Base-by-base conservation (phyloP, 2,329 filamentous ascomycete genomes). In the Lachnellula willkommii region DNA sequence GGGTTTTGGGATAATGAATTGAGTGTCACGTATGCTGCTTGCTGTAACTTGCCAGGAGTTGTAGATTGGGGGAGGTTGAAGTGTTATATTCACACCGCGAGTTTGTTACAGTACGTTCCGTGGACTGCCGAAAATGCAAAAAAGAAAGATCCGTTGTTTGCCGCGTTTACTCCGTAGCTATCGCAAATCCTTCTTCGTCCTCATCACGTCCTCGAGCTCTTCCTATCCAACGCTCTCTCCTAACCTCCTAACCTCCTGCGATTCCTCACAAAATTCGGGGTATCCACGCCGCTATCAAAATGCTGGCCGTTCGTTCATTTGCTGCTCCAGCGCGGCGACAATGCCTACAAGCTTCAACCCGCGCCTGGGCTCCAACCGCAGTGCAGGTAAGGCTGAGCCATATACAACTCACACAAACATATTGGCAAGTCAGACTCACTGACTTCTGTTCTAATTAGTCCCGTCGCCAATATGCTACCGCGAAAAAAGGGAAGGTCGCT, bases 301-400 rank as follows among this genome's bases (percentile, higher is more conserved):
- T 96, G 91, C 80, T 95, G 76, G 85, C 88, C 76, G 79, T 88
- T 73, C 87, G 90, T 77, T 84, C 85, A 69, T 83, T 92, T 74
- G 84, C 85, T 74, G 82, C 82, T 70, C 87, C 89, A 70, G 82
- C 84, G 74, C 83, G 89, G 74, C 77, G 82, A 75, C 89, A 95
- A 79, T 89, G 84, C 81, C 77, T 92, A 74, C 85, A 87, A 74
- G 81, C 83, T 69, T 80, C 83, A 70, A 78, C 80, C 68, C 80
- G 81, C 72, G 79, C 77, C 57, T 75, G 75, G 64, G 73, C 73
- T 63, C 71, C 75, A 60, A 66, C 76, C 54, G 72, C 75, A 55
- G 66, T 79, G 66, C 83, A 86, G 78, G 86, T 89, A 74, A 72
- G 78, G 67, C 60, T 55, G 55, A 58, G 50, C 56, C 59, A 15